Percentiles rank a stretch among this genome's conserved stretches.
These are phyloP conservation scores for Gossypium turneri DNA, from an alignment of 345 rosid species.

Conservation along the genomic window DNA sequence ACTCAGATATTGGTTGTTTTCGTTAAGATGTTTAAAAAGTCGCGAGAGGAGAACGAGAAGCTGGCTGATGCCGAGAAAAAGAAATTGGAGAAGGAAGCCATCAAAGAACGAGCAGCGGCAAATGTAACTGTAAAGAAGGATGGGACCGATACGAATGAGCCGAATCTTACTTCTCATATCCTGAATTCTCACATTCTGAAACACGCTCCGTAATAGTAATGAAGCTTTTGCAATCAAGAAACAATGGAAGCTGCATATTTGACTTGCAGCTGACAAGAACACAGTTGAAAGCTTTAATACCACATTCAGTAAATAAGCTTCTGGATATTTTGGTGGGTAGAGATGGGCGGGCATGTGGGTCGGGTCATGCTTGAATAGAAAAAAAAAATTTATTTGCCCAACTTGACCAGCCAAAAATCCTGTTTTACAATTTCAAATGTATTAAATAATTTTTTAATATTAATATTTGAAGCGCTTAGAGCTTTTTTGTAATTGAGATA, in stretches of 20 bases:
- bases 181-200: conserved; percentile 15
- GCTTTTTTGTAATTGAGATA: not conserved
- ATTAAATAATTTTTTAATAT: too few relatives aligned
- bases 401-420: not conserved
- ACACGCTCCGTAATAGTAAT: conserved; percentile 14
- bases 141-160: conserved; percentile 29
- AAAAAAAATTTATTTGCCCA: not conserved
- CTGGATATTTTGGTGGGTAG: not conserved
- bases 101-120: conserved; percentile 53
- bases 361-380: not conserved
- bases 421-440: not conserved
- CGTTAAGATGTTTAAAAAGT: conserved; percentile 76
- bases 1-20: conserved; percentile 77
- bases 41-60: conserved; percentile 77
- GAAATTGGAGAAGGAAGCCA: conserved; percentile 84
- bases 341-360: not conserved
- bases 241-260: not conserved
- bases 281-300: not conserved
- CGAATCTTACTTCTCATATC: conserved; percentile 27
- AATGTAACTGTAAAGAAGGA: conserved; percentile 51
- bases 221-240: not conserved
- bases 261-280: not conserved
- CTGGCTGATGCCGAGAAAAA: conserved; percentile 87
- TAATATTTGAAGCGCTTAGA: too few relatives aligned
- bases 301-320: not conserved